phyloP scores from a whole-genome alignment of 1,139 yeast genomes.

The Tardiomyces blankii region DNA sequence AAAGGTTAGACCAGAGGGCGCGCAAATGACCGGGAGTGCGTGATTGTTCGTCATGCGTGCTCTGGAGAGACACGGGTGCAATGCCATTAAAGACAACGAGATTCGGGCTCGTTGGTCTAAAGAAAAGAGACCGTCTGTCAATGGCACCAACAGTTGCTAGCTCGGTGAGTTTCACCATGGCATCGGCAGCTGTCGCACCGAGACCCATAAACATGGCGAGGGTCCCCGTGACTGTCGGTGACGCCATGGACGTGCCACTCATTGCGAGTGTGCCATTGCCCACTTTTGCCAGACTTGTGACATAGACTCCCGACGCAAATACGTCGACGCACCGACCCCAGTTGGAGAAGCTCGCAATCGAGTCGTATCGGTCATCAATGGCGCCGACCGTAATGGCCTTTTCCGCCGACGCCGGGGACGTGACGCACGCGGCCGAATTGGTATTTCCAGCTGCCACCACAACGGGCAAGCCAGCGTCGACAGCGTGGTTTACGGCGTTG shows the following conservation, averaged over 20 bases:
- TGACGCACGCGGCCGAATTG: conserved; percentile 63
- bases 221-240: conserved; percentile 34
- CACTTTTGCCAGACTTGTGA: conserved; percentile 24
- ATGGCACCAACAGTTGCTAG: conserved; percentile 23
- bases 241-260: conserved; percentile 92
- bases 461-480: conserved; percentile 57
- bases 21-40: not conserved
- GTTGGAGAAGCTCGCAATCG: conserved; percentile 67
- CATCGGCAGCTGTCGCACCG: conserved; percentile 37
- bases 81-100: conserved; percentile 32
- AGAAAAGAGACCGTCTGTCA: conserved; percentile 24
- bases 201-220: conserved; percentile 51
- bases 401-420: conserved; percentile 71
- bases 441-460: conserved; percentile 90
- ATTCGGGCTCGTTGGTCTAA: conserved; percentile 38
- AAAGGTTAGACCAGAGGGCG: not conserved
- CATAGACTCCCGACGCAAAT: conserved; percentile 72
- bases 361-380: conserved; percentile 60
- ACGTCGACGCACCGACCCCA: conserved; percentile 87
- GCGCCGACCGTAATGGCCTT: conserved; percentile 84
- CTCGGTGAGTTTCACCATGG: conserved; percentile 24
- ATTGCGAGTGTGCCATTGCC: conserved; percentile 22
- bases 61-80: not conserved
- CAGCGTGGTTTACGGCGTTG: conserved; percentile 66
- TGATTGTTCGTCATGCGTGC: not conserved